A percentile compares a stretch with the other conserved stretches of the same genome.
Conservation (phyloP, 1,139 yeast genomes). For the Entelexis paramagnoliae region DNA sequence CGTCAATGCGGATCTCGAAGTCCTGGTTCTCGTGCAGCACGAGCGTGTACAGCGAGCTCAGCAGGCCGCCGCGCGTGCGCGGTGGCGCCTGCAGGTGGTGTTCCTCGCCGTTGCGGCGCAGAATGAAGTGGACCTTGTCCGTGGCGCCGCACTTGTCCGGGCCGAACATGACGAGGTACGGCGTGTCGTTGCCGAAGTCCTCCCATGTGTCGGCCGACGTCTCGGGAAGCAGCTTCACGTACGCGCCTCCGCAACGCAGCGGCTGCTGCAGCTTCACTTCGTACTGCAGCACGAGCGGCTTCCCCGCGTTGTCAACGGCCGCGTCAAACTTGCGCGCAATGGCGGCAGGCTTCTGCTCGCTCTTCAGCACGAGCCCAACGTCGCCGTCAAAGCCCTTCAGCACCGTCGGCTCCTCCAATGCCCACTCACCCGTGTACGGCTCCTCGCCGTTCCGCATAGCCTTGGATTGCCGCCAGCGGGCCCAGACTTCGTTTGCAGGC, state of each 20-base stretch:
- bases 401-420: constrained; percentile 47
- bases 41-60: constrained; percentile 62
- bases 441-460: constrained; percentile 45
- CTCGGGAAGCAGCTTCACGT: constrained; percentile 59
- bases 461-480: constrained; percentile 41
- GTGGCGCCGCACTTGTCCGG: constrained; percentile 83
- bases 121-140: constrained; percentile 67
- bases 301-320: constrained; percentile 43
- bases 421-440: constrained; percentile 65
- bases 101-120: constrained; percentile 53
- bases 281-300: constrained; percentile 72
- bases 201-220: constrained; percentile 38
- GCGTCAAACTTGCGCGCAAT: constrained; percentile 50
- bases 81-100: constrained; percentile 61
- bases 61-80: constrained; percentile 47
- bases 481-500: constrained; percentile 30
- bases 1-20: constrained; percentile 74
- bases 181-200: constrained; percentile 51
- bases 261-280: constrained; percentile 77
- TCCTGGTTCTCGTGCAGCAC: constrained; percentile 53
- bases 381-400: constrained; percentile 54
- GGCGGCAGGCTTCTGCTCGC: constrained; percentile 72
- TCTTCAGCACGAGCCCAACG: constrained; percentile 62
- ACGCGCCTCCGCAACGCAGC: constrained; percentile 79
- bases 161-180: constrained; percentile 85